Base-by-base conservation (phyloP, 257 asterid species). In the Plectranthus barbatus region DNA sequence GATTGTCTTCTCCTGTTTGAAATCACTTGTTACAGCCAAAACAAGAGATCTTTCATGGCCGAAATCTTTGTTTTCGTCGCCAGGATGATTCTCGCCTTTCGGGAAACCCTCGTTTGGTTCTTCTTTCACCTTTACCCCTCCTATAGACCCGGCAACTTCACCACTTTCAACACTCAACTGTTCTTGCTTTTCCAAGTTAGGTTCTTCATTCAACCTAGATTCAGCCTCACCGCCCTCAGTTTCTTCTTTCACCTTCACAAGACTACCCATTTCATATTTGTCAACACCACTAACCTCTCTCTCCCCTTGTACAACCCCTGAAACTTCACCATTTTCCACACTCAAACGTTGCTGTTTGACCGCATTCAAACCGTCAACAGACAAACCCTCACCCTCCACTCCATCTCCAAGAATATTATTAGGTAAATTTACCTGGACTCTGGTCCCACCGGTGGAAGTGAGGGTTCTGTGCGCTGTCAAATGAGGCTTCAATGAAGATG, bases 371-470 rank as follows among this genome's bases (percentile, higher is more conserved):
- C 47, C 74, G 19, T 14, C 36, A 19, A 13, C 42, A 19, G 49
- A 19, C 3, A 26, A 18, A 15, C 26, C 41, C 1, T 72, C 76
- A 19, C 41, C 68, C 50, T 34, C 40, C 11, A 37, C 42, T 67
- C 42, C 57, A 1, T 45, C 70, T 5, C 5, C 5, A 5, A 1
- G 31, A 26, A 26, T 26, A 26, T 2, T 26, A 26, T 26, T 26
- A 2, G 31, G 31, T 26, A 26, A 26, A 14, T 62, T 62, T 23
- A 66, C 11, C 66, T 58, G 84, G 62, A 89, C 71, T 60, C 93
- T 76, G 0, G 78, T 37, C 51, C 83, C 83, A 6, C 96, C 96
- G 0, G 80, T 81, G 55, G 87, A 67, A 10, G 88, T 88, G 37
- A 68, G 63, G 13, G 84, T 86, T 70, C 74, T 83, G 4, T 63